Conservation (phyloP, 1,284 basidiomycete genomes). For the Sporisorium sorghi region DNA sequence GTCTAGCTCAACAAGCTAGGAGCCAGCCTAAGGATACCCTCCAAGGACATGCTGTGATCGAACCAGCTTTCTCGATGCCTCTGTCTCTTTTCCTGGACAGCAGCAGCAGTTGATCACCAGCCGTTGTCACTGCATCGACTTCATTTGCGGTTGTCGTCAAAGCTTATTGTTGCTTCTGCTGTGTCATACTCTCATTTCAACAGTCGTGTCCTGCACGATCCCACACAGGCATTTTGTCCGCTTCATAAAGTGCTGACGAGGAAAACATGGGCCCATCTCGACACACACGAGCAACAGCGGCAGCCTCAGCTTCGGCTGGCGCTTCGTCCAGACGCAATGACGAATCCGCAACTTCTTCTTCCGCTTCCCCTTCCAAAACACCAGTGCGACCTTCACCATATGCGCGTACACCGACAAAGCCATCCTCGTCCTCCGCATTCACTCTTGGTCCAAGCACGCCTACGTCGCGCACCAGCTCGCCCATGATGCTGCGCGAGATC, state of each 20-base stretch:
- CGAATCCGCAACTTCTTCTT: constrained; percentile 13
- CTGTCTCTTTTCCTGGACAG: constrained; percentile 6
- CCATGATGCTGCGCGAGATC: constrained; percentile 49
- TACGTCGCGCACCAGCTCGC: constrained; percentile 39
- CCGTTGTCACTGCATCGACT: constrained; percentile 8
- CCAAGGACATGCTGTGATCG: constrained; percentile 22
- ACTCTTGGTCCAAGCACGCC: constrained; percentile 35
- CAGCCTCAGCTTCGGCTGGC: constrained; percentile 15
- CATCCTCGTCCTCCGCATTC: constrained; percentile 20
- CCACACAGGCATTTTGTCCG: constrained; percentile 3
- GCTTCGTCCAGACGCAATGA: constrained; percentile 19
- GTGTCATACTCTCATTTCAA: constrained; percentile 14
- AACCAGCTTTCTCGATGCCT: constrained; percentile 8
- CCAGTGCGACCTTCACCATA: constrained; percentile 41
- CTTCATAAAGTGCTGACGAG: background rate
- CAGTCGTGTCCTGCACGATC: background rate
- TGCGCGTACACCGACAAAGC: constrained; percentile 39
- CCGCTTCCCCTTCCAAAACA: constrained; percentile 30
- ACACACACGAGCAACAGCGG: constrained; percentile 25
- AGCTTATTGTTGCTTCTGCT: constrained; percentile 13
- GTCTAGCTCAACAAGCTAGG: background rate
- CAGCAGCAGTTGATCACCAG: constrained; percentile 15
- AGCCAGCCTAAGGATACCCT: background rate
- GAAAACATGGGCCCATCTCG: constrained; percentile 37
- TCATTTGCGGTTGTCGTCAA: constrained; percentile 24